Base-by-base conservation (phyloP, 805 yeast species). In the Hanseniaspora lindneri region DNA sequence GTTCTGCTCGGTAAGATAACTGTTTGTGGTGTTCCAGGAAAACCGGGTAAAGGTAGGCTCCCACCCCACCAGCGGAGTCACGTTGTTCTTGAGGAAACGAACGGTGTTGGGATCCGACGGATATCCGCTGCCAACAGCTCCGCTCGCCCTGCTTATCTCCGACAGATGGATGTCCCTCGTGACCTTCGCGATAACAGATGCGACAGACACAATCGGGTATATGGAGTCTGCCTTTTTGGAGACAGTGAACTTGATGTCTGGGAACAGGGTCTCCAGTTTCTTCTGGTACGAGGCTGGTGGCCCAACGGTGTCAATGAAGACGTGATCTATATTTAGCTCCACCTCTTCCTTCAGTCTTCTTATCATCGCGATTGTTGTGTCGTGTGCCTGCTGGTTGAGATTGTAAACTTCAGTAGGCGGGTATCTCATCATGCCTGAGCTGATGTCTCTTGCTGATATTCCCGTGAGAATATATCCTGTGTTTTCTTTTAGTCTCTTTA, bases 221-320 rank as follows among this genome's bases (percentile, higher is more conserved):
- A 86, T 60, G 17, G 96, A 79, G 67, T 92, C 99, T 0, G 98
- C 98, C 60, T 92, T 92, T 60, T 92, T 92, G 8, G 95, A 76
- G 6, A 92, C 98, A 0, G 86, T 81, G 25, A 92, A 73, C 52
- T 73, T 73, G 20, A 83, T 65, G 0, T 60, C 63, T 0, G 96
- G 96, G 58, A 92, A 92, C 49, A 74, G 64, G 24, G 62, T 63
- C 50, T 76, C 72, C 42, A 92, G 68, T 62, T 89, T 92, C 33
- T 72, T 74, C 58, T 83, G 94, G 61, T 92, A 92, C 30, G 80
- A 68, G 1, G 65, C 74, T 13, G 98, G 97, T 1, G 97, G 96
- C 0, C 99, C 99, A 36, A 92, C 98, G 0, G 99, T 92, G 61
- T 92, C 99, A 4, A 92, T 88, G 61, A 74, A 92, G 0, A 88